phyloP scores from a whole-genome alignment of 2,329 filamentous ascomycete genomes.

The Elsinoe australis region DNA sequence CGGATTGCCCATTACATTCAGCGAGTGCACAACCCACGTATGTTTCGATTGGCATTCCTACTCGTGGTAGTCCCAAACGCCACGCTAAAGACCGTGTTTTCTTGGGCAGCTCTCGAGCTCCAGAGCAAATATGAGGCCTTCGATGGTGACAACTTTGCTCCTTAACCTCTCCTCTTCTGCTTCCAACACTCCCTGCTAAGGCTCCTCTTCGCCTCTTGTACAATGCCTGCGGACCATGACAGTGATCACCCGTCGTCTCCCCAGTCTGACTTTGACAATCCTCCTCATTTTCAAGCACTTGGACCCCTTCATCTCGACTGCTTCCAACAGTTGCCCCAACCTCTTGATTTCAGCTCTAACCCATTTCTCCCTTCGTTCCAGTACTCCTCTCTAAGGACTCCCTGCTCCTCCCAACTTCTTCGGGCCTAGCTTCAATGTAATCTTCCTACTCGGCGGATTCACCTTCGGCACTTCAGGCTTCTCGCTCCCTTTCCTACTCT shows the following conservation, averaged over 20 bases:
- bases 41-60: too few species aligned
- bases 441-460: conserved; percentile 15
- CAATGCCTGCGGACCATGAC: background rate
- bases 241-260: background rate
- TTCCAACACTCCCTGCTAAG: conserved; percentile 7
- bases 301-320: background rate
- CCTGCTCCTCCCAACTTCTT: conserved; percentile 14
- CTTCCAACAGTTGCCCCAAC: background rate
- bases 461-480: conserved; percentile 4
- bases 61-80: conserved; percentile 11
- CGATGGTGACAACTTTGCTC: background rate
- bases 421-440: conserved; percentile 18
- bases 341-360: background rate
- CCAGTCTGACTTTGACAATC: background rate
- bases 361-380: background rate
- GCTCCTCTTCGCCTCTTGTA: background rate
- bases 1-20: too few species aligned
- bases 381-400: conserved; percentile 5
- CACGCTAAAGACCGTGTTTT: conserved; percentile 7
- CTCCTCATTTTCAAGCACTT: background rate
- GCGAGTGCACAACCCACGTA: too few species aligned
- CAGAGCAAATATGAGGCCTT: background rate
- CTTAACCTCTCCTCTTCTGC: background rate
- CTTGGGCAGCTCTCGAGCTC: background rate
- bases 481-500: too few species aligned